Percentiles rank a stretch among this genome's conserved stretches.
Evolutionary conservation across 768 basidiomycete genomes (phyloP).

Genomic region (Tricholoma hemisulphureum): DNA sequence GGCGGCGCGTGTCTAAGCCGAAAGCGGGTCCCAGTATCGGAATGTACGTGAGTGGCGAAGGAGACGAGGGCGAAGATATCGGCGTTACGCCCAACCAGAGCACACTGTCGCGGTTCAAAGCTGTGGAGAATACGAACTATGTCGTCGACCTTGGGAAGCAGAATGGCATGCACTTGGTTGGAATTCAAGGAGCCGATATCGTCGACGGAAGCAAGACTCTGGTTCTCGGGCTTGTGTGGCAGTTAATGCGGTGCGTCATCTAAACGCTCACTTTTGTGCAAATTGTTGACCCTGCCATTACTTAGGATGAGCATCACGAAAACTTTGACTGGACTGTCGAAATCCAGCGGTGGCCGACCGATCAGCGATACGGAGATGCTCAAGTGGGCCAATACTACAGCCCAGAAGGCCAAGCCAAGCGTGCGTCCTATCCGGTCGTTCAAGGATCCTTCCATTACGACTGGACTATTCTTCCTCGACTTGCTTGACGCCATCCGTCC

Average conservation of each 20-base stretch:
- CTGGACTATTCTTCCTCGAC: conserved; percentile 90
- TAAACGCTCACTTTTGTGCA: neutral
- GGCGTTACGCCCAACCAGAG: conserved; percentile 83
- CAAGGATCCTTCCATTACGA: conserved; percentile 88
- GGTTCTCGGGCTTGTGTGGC: conserved; percentile 96
- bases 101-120: conserved; percentile 91
- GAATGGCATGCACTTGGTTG: conserved; percentile 93
- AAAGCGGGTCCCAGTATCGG: conserved; percentile 57
- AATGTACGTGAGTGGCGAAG: conserved; percentile 43
- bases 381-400: conserved; percentile 93
- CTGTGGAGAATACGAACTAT: conserved; percentile 98
- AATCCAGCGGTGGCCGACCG: conserved; percentile 69
- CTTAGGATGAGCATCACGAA: conserved; percentile 82
- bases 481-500: conserved; percentile 88
- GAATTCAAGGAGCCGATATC: conserved; percentile 97
- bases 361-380: conserved; percentile 92
- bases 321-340: conserved; percentile 77
- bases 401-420: conserved; percentile 62
- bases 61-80: conserved; percentile 75
- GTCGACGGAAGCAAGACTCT: conserved; percentile 92
- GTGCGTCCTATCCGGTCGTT: conserved; percentile 79
- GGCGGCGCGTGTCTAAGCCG: conserved; percentile 96
- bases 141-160: conserved; percentile 89
- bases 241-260: conserved; percentile 78
- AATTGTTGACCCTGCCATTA: neutral